A percentile compares a stretch with the other conserved stretches of the same genome.
Evolutionary conservation across 2,329 filamentous ascomycete genomes (phyloP).

Genomic region (Nakataea oryzae): DNA sequence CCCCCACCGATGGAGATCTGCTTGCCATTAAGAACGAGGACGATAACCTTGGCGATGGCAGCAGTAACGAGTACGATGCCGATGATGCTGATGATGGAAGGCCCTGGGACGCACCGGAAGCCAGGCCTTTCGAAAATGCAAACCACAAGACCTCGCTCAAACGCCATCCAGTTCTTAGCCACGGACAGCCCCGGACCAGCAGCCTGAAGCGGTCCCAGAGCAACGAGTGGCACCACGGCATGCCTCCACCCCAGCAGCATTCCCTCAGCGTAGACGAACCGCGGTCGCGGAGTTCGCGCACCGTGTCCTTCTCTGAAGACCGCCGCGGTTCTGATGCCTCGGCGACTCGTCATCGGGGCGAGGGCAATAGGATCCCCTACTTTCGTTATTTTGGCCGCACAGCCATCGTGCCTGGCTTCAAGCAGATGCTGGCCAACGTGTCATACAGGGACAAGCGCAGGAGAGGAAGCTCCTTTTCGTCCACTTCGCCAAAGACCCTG

Average conservation of each 20-base stretch:
- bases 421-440: slow-evolving; percentile 69
- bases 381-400: slow-evolving; percentile 88
- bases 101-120: background rate
- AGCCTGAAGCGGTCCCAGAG: slow-evolving; percentile 7
- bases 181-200: background rate
- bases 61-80: slow-evolving; percentile 17
- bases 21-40: slow-evolving; percentile 10
- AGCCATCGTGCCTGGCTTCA: slow-evolving; percentile 83
- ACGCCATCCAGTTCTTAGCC: background rate
- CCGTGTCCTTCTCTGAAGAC: slow-evolving; percentile 28
- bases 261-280: background rate
- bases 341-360: slow-evolving; percentile 35
- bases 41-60: slow-evolving; percentile 8
- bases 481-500: slow-evolving; percentile 34
- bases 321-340: slow-evolving; percentile 29
- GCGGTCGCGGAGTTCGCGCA: slow-evolving; percentile 10
- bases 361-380: slow-evolving; percentile 66
- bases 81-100: slow-evolving; percentile 22
- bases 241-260: background rate
- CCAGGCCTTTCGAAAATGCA: slow-evolving; percentile 15
- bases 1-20: background rate
- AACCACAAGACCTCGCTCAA: slow-evolving; percentile 8
- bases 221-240: slow-evolving; percentile 13
- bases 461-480: slow-evolving; percentile 45
- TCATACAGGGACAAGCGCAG: slow-evolving; percentile 59